Evolutionary conservation across 192 early-diverging fungal genomes (phyloP), one percentile per base, ranked within the genome.

Genomic region (Coemansia sp.): DNA sequence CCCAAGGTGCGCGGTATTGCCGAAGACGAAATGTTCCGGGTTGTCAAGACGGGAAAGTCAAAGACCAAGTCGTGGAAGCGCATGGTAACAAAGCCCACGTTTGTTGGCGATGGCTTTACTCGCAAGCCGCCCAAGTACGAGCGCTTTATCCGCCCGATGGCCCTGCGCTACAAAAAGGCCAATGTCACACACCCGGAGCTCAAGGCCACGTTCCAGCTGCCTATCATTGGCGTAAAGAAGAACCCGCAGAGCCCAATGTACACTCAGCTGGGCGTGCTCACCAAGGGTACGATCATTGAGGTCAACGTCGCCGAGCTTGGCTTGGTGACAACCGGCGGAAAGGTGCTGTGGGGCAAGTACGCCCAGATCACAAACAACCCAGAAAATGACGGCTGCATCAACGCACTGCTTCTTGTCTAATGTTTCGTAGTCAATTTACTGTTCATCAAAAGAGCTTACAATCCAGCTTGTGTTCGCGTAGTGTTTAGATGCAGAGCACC

Each of bases 91-190:
- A 99, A 99, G 85, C 93, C 95, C 9, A 98, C 97, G 1, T 99
- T 99, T 92, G 97, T 99, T 27, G 95, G 96, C 40, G 96, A 98
- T 63, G 93, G 95, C 12, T 99, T 99, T 75, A 99, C 96, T n/a
- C 90, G 97, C 60, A 97, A 98, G 78, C 97, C 96, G 59, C 95
- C 96, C 78, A 99, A 99, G 82, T 98, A 98, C 82, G 97, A 99
- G 75, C 92, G 96, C 41, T 99, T 99, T 73, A 91, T 99, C 70
- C 89, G 97, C 39, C 97, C 96, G 49, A 97, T 95, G 90, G 97
- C 93, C 12, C 84, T 99, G 55, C 92, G 97, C 59, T 97, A 92
- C 87, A 99, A 99, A 78, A 98, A 97, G 80, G 96, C 97, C 40
- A 94, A 98, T 70, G 96, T 99, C 61, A 99, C 97, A 30, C 97